phyloP scores from a whole-genome alignment of 1,284 basidiomycete genomes.

The Uromyces viciae-fabae region DNA sequence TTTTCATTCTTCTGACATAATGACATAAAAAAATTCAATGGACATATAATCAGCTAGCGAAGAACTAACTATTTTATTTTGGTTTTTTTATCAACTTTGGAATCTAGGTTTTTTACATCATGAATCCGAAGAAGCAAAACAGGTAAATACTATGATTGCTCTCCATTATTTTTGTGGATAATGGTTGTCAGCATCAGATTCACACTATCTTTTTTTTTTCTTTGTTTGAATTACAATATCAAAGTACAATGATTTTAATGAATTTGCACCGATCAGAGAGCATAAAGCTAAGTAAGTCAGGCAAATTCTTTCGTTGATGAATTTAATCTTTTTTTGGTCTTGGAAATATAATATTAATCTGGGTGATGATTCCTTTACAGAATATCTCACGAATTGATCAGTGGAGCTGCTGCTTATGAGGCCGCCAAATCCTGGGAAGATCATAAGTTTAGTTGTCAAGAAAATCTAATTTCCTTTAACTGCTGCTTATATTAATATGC shows the following conservation, averaged over 20 bases:
- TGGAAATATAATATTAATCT: background rate
- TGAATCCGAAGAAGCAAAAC: constrained; percentile 21
- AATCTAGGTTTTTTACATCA: constrained; percentile 32
- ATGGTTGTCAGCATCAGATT: too few species aligned
- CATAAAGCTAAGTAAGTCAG: constrained; percentile 33
- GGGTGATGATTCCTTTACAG: background rate
- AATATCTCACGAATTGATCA: constrained; percentile 43
- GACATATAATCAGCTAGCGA: too few species aligned
- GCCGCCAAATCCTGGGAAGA: constrained; percentile 44
- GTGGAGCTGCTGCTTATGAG: constrained; percentile 39
- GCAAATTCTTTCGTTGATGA: background rate
- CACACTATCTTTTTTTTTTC: background rate
- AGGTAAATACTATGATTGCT: background rate
- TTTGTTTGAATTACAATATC: background rate
- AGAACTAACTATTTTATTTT: too few species aligned
- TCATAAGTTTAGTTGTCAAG: constrained; percentile 33
- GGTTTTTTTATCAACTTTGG: too few species aligned
- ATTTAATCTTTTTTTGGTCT: background rate
- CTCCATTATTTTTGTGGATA: too few species aligned
- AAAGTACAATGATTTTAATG: constrained; percentile 31
- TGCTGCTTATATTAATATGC: background rate
- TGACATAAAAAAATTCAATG: too few species aligned
- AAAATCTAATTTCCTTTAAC: background rate
- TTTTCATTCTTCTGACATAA: too few species aligned
- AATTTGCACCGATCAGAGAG: constrained; percentile 11